These are phyloP conservation scores for Erysimum cheiri DNA, from an alignment of 441 rosid genomes.

Conservation along the genomic window DNA sequence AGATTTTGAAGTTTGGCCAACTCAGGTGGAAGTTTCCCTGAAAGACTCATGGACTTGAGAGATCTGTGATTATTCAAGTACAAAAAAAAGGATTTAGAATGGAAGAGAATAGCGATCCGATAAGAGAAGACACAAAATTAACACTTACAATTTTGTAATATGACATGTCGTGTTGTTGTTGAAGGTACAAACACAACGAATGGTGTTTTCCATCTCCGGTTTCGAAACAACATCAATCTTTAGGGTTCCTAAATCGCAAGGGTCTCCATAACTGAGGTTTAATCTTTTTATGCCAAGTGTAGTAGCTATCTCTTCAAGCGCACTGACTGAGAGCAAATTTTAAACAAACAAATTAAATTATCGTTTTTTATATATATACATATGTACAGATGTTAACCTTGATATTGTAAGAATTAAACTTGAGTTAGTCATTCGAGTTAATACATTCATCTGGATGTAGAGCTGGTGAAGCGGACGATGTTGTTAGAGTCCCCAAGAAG, in stretches of 20 bases:
- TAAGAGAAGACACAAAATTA: neutral
- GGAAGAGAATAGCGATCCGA: neutral
- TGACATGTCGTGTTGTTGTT: slow-evolving; percentile 19
- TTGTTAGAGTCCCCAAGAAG: neutral
- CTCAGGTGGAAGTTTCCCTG: slow-evolving; percentile 32
- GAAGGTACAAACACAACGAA: slow-evolving; percentile 10
- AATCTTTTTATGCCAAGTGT: slow-evolving; percentile 26
- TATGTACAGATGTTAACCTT: neutral
- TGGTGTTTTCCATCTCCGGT: neutral
- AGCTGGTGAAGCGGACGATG: neutral
- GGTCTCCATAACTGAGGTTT: slow-evolving; percentile 15
- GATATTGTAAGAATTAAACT: too few relatives aligned
- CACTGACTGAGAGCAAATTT: slow-evolving; percentile 12
- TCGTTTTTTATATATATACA: neutral
- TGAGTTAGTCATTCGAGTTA: too few relatives aligned
- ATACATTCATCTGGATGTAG: neutral
- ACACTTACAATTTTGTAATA: slow-evolving; percentile 34
- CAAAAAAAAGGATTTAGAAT: neutral
- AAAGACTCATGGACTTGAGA: slow-evolving; percentile 7
- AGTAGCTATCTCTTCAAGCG: slow-evolving; percentile 33
- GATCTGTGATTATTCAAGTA: neutral
- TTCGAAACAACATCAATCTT: slow-evolving; percentile 10
- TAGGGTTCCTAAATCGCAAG: slow-evolving; percentile 6
- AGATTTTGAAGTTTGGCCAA: slow-evolving; percentile 27
- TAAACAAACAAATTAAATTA: too few relatives aligned